These are phyloP conservation scores for Boletus sp. DNA, from an alignment of 1,284 basidiomycete genomes.

Conservation along the genomic window DNA sequence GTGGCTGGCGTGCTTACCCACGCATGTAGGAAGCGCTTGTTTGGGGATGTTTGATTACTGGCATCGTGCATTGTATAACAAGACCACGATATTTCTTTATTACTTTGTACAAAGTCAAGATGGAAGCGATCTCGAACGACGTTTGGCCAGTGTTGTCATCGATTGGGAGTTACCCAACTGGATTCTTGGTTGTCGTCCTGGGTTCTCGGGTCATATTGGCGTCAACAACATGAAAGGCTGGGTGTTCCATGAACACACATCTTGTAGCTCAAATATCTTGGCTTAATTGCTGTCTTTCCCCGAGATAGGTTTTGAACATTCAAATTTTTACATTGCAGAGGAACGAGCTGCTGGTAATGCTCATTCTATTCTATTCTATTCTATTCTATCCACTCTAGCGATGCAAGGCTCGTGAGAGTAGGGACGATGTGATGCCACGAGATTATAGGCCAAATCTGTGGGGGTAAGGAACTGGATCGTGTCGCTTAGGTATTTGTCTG, in stretches of 20 bases:
- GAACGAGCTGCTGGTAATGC: background rate
- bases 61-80: constrained; percentile 11
- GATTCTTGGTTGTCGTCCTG: background rate
- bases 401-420: background rate
- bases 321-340: background rate
- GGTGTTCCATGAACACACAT: background rate
- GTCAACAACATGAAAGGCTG: background rate
- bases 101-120: background rate
- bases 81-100: background rate
- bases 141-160: background rate
- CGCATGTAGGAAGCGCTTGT: constrained; percentile 54
- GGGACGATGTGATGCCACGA: background rate
- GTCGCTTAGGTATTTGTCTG: background rate
- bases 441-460: background rate
- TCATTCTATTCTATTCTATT: background rate
- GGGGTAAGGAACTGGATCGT: background rate
- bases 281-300: no score
- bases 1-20: background rate
- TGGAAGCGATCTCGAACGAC: background rate
- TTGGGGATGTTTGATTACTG: constrained; percentile 51
- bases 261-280: background rate
- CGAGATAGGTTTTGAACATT: background rate
- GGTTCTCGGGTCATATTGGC: background rate
- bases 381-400: background rate
- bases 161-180: background rate